phyloP scores from a whole-genome alignment of 2,329 filamentous ascomycete species.

The Triangularia verruculosa region DNA sequence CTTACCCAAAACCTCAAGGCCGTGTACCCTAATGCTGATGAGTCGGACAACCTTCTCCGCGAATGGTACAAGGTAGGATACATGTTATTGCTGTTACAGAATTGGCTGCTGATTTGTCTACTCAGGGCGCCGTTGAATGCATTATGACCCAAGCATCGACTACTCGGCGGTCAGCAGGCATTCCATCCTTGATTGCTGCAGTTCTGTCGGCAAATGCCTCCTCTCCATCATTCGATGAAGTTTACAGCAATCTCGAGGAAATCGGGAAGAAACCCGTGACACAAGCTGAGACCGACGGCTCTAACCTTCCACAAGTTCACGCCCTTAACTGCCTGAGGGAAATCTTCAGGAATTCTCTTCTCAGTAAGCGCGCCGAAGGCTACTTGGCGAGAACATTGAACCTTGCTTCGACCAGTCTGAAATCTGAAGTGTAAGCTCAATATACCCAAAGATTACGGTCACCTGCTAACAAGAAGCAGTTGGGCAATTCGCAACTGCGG shows the following conservation, averaged over 20 bases:
- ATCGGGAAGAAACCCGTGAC: conserved; percentile 55
- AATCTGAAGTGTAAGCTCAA: conserved; percentile 65
- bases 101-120: conserved; percentile 34
- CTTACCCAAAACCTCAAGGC: conserved; percentile 48
- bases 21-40: conserved; percentile 30
- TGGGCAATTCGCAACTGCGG: conserved; percentile 97
- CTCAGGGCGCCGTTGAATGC: conserved; percentile 56
- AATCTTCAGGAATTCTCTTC: conserved; percentile 78
- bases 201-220: conserved; percentile 66
- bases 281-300: conserved; percentile 57
- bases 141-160: conserved; percentile 76
- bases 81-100: conserved; percentile 28
- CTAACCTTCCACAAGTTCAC: conserved; percentile 84
- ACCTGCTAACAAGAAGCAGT: conserved; percentile 39
- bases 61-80: conserved; percentile 61
- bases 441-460: too few relatives aligned
- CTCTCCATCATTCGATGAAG: conserved; percentile 59
- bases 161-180: conserved; percentile 86
- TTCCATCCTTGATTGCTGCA: conserved; percentile 81
- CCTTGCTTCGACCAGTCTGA: conserved; percentile 76
- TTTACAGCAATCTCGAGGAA: conserved; percentile 59
- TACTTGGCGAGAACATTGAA: conserved; percentile 72
- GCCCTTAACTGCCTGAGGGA: conserved; percentile 92
- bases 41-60: conserved; percentile 50
- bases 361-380: conserved; percentile 69